Percentiles rank a stretch among this genome's conserved stretches.
phyloP scores from a whole-genome alignment of 2,329 filamentous ascomycete species.

The Cryphonectria naterciae region DNA sequence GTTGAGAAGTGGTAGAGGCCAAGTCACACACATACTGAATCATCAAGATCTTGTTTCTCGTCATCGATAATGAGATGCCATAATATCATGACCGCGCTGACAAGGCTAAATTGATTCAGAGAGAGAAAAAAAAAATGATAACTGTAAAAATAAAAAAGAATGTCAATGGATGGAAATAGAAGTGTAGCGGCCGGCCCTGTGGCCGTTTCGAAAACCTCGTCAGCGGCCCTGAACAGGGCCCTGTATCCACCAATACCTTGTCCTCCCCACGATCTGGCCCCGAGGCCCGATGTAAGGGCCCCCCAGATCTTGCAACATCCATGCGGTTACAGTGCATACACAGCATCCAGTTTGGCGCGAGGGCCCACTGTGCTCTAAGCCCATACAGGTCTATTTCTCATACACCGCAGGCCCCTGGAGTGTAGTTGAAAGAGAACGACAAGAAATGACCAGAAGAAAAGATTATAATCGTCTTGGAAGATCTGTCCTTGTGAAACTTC shows the following conservation, averaged over 20 bases:
- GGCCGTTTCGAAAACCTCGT: neutral
- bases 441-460: too few species aligned
- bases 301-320: neutral
- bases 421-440: too few species aligned
- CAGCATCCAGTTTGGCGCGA: too few species aligned
- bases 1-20: neutral
- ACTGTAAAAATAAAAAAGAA: neutral
- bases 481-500: too few species aligned
- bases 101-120: neutral
- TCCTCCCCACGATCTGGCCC: neutral
- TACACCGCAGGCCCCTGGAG: too few species aligned
- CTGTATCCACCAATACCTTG: neutral
- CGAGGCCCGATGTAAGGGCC: neutral
- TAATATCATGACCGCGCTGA: neutral
- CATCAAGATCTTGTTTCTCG: neutral
- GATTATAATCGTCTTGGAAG: neutral
- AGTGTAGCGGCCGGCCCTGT: neutral
- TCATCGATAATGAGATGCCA: neutral
- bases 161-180: neutral
- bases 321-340: neutral
- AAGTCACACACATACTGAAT: neutral
- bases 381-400: too few species aligned
- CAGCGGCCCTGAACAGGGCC: neutral
- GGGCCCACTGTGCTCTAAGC: too few species aligned
- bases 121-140: neutral